These are phyloP conservation scores for Monosporozyma unispora DNA, from an alignment of 805 yeast genomes.

Conservation along the genomic window DNA sequence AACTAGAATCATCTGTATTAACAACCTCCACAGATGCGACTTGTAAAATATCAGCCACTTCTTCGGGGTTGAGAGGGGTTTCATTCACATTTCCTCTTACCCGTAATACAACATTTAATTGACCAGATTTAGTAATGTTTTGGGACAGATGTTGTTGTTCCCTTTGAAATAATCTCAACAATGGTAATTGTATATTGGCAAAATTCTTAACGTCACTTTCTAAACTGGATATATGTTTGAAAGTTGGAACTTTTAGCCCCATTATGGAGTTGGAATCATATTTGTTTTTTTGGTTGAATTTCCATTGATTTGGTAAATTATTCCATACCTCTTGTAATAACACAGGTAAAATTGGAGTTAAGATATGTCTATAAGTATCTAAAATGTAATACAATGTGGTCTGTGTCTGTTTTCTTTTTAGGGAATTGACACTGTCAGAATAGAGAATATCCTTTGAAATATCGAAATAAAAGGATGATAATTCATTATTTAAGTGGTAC, in stretches of 20 bases:
- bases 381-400: slow-evolving; percentile 57
- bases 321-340: slow-evolving; percentile 87
- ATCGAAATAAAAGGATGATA: slow-evolving; percentile 82
- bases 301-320: slow-evolving; percentile 34
- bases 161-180: slow-evolving; percentile 15
- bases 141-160: background rate
- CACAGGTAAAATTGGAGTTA: slow-evolving; percentile 78
- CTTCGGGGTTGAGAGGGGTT: slow-evolving; percentile 13
- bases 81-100: background rate
- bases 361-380: slow-evolving; percentile 49
- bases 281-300: slow-evolving; percentile 3
- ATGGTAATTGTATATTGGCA: slow-evolving; percentile 11
- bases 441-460: slow-evolving; percentile 78
- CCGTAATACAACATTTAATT: background rate
- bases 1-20: background rate
- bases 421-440: slow-evolving; percentile 46
- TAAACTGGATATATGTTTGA: background rate
- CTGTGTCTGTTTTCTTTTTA: slow-evolving; percentile 38
- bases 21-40: slow-evolving; percentile 44
- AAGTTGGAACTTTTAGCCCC: background rate
- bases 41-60: slow-evolving; percentile 50
- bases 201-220: slow-evolving; percentile 7
- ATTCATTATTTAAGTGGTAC: slow-evolving; percentile 60
- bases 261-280: background rate
- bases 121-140: background rate